Evolutionary conservation across 495 filamentous ascomycete species (phyloP).

Genomic region (Lophiotrema nucula): DNA sequence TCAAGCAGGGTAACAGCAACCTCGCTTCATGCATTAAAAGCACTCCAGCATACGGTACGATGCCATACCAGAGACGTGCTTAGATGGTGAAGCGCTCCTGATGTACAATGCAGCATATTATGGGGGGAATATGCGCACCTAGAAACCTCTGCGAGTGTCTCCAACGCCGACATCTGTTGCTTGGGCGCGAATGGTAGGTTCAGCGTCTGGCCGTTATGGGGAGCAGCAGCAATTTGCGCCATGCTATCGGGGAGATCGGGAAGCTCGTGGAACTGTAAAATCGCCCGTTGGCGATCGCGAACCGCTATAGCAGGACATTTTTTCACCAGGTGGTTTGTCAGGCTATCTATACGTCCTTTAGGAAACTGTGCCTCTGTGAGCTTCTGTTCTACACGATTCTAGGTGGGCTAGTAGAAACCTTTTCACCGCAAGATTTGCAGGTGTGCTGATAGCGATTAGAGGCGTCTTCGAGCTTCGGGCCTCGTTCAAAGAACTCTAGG

Average conservation of each 20-base stretch:
- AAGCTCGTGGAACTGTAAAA: constrained; percentile 56
- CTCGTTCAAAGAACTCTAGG: constrained; percentile 78
- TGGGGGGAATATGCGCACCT: too few relatives aligned
- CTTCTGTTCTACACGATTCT: background rate
- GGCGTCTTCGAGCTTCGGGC: constrained; percentile 75
- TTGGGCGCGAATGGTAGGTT: constrained; percentile 34
- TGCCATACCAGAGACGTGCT: too few relatives aligned
- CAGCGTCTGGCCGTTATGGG: constrained; percentile 28
- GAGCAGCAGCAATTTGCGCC: constrained; percentile 5
- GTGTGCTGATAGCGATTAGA: constrained; percentile 86
- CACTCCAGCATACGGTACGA: too few relatives aligned
- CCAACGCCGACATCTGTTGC: constrained; percentile 70
- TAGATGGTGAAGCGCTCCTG: too few relatives aligned
- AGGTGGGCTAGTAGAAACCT: too few relatives aligned
- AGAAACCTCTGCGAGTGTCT: constrained; percentile 80
- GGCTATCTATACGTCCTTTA: constrained; percentile 77
- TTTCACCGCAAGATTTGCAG: constrained; percentile 80
- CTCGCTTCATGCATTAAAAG: too few relatives aligned
- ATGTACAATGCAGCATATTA: too few relatives aligned
- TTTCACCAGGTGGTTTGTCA: constrained; percentile 74
- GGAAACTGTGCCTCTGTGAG: constrained; percentile 53
- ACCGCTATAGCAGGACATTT: constrained; percentile 73
- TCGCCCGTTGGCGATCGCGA: constrained; percentile 63
- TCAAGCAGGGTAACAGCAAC: too few relatives aligned
- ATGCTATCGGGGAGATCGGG: constrained; percentile 36